phyloP scores from a whole-genome alignment of 495 filamentous ascomycete genomes.

The Chlorociboria aeruginascens region DNA sequence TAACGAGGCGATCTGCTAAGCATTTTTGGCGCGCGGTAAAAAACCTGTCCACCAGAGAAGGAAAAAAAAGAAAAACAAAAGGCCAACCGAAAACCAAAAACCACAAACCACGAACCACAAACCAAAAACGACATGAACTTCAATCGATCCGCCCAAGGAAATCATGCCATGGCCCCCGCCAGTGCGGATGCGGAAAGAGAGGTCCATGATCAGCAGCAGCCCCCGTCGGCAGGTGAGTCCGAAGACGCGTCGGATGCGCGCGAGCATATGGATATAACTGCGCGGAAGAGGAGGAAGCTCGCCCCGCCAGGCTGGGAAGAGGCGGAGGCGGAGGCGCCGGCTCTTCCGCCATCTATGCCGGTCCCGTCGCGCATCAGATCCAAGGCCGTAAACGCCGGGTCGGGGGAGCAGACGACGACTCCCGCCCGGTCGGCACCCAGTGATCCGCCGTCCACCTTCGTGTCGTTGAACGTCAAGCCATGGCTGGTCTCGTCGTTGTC shows the following conservation, averaged over 20 bases:
- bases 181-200: too few relatives aligned
- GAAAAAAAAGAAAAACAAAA: too few relatives aligned
- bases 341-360: conserved; percentile 5
- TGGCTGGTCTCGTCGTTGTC: conserved; percentile 82
- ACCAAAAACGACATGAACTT: too few relatives aligned
- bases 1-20: background rate
- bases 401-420: conserved; percentile 8
- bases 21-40: background rate
- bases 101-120: too few relatives aligned
- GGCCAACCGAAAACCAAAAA: too few relatives aligned
- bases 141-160: too few relatives aligned
- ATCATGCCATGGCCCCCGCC: too few relatives aligned
- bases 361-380: conserved; percentile 38
- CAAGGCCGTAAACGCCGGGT: conserved; percentile 1
- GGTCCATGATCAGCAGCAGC: too few relatives aligned
- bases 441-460: conserved; percentile 54
- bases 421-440: conserved; percentile 25
- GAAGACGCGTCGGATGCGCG: conserved; percentile 31
- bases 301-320: conserved; percentile 18
- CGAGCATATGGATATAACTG: conserved; percentile 26
- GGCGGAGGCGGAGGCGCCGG: conserved; percentile 14
- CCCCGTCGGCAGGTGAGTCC: conserved; percentile 6
- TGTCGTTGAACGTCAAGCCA: conserved; percentile 59
- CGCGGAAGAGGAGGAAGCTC: conserved; percentile 37
- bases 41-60: background rate